A percentile compares a stretch with the other conserved stretches of the same genome.
Conservation (phyloP, 495 filamentous ascomycete species). For the Hyaloscypha hepaticicola region DNA sequence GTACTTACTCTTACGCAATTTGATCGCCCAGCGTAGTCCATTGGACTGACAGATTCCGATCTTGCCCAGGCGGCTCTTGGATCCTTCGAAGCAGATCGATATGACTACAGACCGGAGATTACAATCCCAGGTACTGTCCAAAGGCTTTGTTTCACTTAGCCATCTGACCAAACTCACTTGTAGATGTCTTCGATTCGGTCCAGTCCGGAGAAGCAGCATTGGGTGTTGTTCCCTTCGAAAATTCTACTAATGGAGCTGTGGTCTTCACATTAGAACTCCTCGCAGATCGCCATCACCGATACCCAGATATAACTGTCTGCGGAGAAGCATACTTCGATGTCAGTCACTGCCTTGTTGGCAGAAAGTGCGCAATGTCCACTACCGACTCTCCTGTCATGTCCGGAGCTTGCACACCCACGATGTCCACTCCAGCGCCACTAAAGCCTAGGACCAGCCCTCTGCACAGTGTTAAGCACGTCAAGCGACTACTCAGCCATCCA, state of each 20-base stretch:
- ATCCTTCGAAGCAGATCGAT: slow-evolving; percentile 54
- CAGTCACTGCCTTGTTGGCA: slow-evolving; percentile 76
- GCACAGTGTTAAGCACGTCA: slow-evolving; percentile 46
- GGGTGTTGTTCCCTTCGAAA: slow-evolving; percentile 94
- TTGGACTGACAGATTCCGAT: slow-evolving; percentile 27
- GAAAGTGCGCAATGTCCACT: slow-evolving; percentile 16
- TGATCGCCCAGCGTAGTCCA: slow-evolving; percentile 10
- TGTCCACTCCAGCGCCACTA: slow-evolving; percentile 25
- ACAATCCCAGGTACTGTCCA: slow-evolving; percentile 57
- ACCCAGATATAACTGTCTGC: slow-evolving; percentile 67
- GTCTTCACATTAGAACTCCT: slow-evolving; percentile 85
- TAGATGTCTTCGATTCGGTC: slow-evolving; percentile 77
- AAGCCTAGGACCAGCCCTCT: slow-evolving; percentile 38
- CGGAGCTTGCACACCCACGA: slow-evolving; percentile 27
- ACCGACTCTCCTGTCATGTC: slow-evolving; percentile 26
- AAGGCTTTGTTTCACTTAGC: background rate
- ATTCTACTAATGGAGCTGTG: slow-evolving; percentile 90
- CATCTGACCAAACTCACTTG: background rate
- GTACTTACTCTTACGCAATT: slow-evolving; percentile 43
- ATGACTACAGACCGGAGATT: slow-evolving; percentile 54
- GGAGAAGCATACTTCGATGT: slow-evolving; percentile 82
- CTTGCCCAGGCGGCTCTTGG: slow-evolving; percentile 61
- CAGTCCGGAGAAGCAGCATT: slow-evolving; percentile 60
- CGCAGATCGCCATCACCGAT: slow-evolving; percentile 62
- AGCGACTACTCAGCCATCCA: slow-evolving; percentile 80